Percentiles rank a stretch among this genome's conserved stretches.
phyloP scores from a whole-genome alignment of 2,329 filamentous ascomycete genomes.

The Pleomassaria siparia region DNA sequence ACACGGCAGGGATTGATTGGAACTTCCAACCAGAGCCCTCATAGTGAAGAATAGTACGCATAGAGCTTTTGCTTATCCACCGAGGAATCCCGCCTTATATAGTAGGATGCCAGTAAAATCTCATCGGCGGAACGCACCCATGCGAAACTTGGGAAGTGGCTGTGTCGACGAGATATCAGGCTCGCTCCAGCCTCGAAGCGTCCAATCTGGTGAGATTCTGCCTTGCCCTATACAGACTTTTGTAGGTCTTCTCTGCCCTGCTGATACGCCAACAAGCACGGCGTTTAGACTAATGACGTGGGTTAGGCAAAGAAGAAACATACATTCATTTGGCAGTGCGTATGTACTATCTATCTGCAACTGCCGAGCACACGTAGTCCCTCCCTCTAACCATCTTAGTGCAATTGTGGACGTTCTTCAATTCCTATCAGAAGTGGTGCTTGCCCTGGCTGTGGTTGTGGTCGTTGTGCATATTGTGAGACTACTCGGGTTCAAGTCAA shows the following conservation, averaged over 20 bases:
- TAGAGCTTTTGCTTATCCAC: too few relatives aligned
- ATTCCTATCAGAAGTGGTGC: neutral
- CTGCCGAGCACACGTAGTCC: neutral
- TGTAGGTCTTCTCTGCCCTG: neutral
- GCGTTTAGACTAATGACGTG: neutral
- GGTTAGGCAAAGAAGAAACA: neutral
- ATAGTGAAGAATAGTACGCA: too few relatives aligned
- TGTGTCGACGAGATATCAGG: neutral
- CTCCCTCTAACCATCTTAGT: neutral
- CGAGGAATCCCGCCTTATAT: too few relatives aligned
- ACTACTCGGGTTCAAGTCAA: neutral
- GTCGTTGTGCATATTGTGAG: neutral
- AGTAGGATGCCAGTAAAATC: neutral
- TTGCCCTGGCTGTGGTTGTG: neutral
- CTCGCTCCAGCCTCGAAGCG: neutral
- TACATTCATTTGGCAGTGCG: slow-evolving; percentile 2
- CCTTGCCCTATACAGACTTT: neutral
- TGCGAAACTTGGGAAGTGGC: neutral
- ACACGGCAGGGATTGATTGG: too few relatives aligned
- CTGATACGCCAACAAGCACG: neutral
- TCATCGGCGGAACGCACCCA: neutral
- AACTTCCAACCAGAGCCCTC: too few relatives aligned
- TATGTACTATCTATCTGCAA: neutral
- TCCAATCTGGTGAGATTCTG: neutral
- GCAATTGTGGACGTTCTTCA: neutral